These are phyloP conservation scores for Mortierella sp. DNA, from an alignment of 371 early-diverging fungal species.

Conservation along the genomic window DNA sequence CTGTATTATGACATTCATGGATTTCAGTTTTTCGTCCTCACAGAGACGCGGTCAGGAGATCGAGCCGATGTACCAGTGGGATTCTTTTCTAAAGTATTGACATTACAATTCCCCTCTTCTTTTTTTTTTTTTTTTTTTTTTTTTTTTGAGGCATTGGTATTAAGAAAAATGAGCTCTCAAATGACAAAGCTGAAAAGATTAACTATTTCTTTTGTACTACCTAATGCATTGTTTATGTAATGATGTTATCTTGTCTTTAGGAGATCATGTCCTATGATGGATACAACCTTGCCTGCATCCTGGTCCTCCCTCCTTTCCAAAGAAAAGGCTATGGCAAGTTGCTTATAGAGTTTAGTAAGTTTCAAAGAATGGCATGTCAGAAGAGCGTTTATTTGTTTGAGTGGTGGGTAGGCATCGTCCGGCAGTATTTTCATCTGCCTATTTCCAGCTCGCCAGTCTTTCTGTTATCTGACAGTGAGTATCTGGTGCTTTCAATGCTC, in stretches of 20 bases:
- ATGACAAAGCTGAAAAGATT: too few species aligned
- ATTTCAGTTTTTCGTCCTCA: conserved; percentile 96
- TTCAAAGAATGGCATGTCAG: not conserved
- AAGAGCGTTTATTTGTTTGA: not conserved
- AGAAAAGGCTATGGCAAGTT: conserved; percentile 88
- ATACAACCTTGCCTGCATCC: conserved; percentile 90
- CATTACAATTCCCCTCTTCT: not conserved
- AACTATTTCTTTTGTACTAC: too few species aligned
- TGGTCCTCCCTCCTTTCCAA: conserved; percentile 88
- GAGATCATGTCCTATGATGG: conserved; percentile 80
- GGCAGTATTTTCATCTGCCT: not conserved
- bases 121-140: conserved; percentile 1
- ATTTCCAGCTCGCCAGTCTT: not conserved
- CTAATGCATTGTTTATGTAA: too few species aligned
- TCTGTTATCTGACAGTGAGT: too few species aligned
- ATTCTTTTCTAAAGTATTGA: conserved; percentile 72
- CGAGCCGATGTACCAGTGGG: conserved; percentile 67
- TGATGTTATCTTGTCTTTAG: conserved; percentile 24
- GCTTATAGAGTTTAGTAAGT: conserved; percentile 86
- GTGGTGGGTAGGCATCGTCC: not conserved
- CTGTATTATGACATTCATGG: conserved; percentile 98
- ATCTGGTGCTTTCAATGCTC: not conserved
- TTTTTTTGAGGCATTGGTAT: too few species aligned
- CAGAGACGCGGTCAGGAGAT: conserved; percentile 65
- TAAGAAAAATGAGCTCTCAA: too few species aligned